Evolutionary conservation across 495 filamentous ascomycete species (phyloP), one percentile per base, ranked within the genome.

Genomic region (Acidomyces sp.): DNA sequence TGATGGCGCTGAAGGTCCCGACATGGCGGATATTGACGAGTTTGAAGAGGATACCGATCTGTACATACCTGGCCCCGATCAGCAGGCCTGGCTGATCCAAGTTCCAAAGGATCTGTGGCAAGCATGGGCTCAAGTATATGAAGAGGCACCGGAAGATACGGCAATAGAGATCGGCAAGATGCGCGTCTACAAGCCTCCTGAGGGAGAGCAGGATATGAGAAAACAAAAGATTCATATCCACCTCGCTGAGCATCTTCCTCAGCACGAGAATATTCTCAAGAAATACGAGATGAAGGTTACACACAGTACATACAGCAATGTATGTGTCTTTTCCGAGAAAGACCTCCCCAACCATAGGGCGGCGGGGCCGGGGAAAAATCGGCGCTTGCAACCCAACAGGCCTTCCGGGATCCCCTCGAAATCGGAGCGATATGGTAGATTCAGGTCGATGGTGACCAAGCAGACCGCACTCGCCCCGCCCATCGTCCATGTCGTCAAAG

Each of bases 21-120:
- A 16, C 27, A 72, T 75, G 21, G 79, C 85, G 33, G 77, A 86
- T 18, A 34, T 45, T n/a, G 82, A 85, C 49, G 65, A 82, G 42
- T 84, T 84, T 45, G 86, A 95, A 59, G 86, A 95, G 58, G 80
- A 82, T 3, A 82, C 83, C 36, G 86, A 95, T 48, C 66, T 93
- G 22, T 77, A 82, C 28, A 88, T 93, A 43, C 69, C 70, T 36
- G 41, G 41, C 12, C 26, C 71, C 32, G 63, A 68, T 6, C 64
- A 69, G 35, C 64, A 63, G 39, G 62, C 85, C 31, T 92, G 79
- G 65, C 66, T 95, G 18, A 75, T 80, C 16, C 75, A 82, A 36
- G 64, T 93, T 5, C 85, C 86, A 2, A 71, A 75, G 41, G 78
- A 77, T 49, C 64, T 95, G 7, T 90, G 80, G 78, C 70, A 90